Evolutionary conservation across 2,329 filamentous ascomycete genomes (phyloP).

Genomic region (Alternaria incomplexa): DNA sequence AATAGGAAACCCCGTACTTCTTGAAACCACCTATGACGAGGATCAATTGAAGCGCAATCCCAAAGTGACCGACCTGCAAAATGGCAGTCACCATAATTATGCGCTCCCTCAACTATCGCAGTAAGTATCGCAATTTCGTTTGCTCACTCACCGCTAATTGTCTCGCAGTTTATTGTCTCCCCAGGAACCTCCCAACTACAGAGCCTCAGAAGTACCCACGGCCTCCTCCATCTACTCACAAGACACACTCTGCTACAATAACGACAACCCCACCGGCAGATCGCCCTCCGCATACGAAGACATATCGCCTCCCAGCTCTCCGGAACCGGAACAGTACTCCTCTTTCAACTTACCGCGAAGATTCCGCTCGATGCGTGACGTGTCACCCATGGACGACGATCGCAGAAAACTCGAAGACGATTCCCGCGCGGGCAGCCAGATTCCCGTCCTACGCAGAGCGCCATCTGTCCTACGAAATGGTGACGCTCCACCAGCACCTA

Average conservation of each 20-base stretch:
- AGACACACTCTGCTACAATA: conserved; percentile 52
- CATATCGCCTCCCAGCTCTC: conserved; percentile 48
- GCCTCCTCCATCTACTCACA: conserved; percentile 68
- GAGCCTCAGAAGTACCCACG: conserved; percentile 37
- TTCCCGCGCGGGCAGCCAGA: conserved; percentile 28
- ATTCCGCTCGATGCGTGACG: conserved; percentile 45
- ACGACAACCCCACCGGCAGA: conserved; percentile 25
- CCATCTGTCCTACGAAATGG: conserved; percentile 28
- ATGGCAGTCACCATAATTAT: conserved; percentile 36
- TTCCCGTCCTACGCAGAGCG: conserved; percentile 45
- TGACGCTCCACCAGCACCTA: conserved; percentile 17
- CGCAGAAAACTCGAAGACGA: conserved; percentile 20
- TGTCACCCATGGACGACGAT: conserved; percentile 50
- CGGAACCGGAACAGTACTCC: conserved; percentile 39
- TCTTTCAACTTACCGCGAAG: conserved; percentile 29
- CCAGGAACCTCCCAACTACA: conserved; percentile 28
- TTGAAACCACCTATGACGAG: conserved; percentile 55
- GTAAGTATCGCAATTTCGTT: conserved; percentile 28
- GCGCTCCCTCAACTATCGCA: conserved; percentile 21
- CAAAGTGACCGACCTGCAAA: conserved; percentile 37
- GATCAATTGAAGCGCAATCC: conserved; percentile 49
- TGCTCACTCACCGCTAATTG: not conserved
- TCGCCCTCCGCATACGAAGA: conserved; percentile 38
- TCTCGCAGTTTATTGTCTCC: conserved; percentile 29
- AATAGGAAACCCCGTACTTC: conserved; percentile 54